Evolutionary conservation across 139 green algal species (phyloP), one percentile per base, ranked within the genome.

Genomic region (Micractinium conductrix): DNA sequence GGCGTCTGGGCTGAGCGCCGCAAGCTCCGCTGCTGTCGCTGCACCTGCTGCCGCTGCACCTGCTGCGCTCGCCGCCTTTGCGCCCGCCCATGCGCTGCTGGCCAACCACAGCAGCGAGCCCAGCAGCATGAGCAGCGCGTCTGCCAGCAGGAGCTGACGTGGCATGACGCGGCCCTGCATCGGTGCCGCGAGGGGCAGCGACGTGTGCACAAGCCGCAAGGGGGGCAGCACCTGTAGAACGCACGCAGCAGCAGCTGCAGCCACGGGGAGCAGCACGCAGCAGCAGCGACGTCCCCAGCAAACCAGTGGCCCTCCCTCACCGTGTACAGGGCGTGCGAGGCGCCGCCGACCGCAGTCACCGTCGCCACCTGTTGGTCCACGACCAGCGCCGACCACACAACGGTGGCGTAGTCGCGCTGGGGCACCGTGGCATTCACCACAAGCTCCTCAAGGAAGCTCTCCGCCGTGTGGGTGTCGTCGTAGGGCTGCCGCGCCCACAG

Each of bases 361-460:
- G 85, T 91, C 40, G 58, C 87, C 24, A 97, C 79, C 89, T 98
- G 95, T 87, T 98, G 93, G 28, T 88, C 91, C 22, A 98, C 85
- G 1, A 91, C 86, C 35, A 88, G 72, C 0, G 93, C 91, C 38
- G 88, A 91, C 48, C 90, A 50, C 37, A 96, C 95, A 28, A 98
- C 87, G 2, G 62, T 63, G 44, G 38, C 58, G 42, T 91, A 91
- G 83, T 81, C 86, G 26, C 87, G 84, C 17, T 84, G 38, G 21
- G 65, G 81, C 24, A 88, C 70, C 9, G 58, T 72, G 24, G 78
- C 87, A 35, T 89, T 91, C 35, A 91, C 62, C 68, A 94, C 91
- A 71, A 97, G 73, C 2, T 91, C 87, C 65, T 94, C 83, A 53
- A 97, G 79, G 45, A 97, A 97, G 4, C 74, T 89, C 33, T 81